Evolutionary conservation across 2,329 filamentous ascomycete genomes (phyloP), one percentile per base, ranked within the genome.

Genomic region (Alternaria brassicae): DNA sequence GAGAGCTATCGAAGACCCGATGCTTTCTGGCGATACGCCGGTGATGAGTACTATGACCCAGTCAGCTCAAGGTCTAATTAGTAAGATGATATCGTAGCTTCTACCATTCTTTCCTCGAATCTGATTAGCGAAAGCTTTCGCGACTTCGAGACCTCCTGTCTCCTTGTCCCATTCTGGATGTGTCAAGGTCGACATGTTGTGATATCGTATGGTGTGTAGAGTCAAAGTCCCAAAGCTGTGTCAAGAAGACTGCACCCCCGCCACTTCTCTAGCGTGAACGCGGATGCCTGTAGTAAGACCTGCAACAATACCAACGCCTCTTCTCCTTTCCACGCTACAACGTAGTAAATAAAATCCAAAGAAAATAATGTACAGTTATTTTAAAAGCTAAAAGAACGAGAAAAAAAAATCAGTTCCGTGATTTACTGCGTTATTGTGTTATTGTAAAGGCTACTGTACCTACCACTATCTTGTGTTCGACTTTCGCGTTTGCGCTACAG

Each of bases 21-120:
- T 76, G 19, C 64, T 67, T 51, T 72, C 70, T 12, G 72, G 71
- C 15, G 67, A 71, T 6, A 76, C 64, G 30, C 73, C 73, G 2
- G 73, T 75, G 37, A 81, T 78, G 19, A 83, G 73, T 28, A 83
- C 73, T 76, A 10, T 0, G 12, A 12, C 39, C 15, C 4, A 2
- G 27, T 72, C 23, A 67, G 59, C 44, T n/a, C 2, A 0, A 4
- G 1, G 3, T 15, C 15, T 23, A 5, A n/a, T 10, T 12, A 2
- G 15, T 5, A 4, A 1, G 0, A 10, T 2, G 3, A 17, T 6
- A 1, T 13, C 19, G 9, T 12, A 19, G 8, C 13, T 36, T 25
- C 2, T 65, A 73, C 74, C 66, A 39, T 64, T 72, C 49, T 72
- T 75, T 4, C 66, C 71, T 12, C 60, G 62, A 15, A 77, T 72